These are phyloP conservation scores for Fusarium verrucosum DNA, from an alignment of 2,329 filamentous ascomycete species.

Conservation along the genomic window DNA sequence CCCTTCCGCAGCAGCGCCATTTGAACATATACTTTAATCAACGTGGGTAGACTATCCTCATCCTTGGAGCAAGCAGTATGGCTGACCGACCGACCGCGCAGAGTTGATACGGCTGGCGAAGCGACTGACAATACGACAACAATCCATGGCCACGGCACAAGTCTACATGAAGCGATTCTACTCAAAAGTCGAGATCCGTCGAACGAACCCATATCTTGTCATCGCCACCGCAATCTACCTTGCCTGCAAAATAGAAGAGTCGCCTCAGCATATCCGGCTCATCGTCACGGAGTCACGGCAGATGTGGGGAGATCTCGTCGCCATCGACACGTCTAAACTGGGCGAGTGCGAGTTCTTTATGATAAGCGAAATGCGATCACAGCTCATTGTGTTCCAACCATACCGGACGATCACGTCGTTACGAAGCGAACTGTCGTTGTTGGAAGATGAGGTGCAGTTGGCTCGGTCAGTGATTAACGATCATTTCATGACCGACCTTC, in stretches of 20 bases:
- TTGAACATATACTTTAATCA: conserved; percentile 93
- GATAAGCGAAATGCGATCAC: conserved; percentile 89
- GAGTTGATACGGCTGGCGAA: conserved; percentile 86
- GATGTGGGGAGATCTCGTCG: conserved; percentile 82
- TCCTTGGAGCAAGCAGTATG: background rate
- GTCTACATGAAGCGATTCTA: conserved; percentile 96
- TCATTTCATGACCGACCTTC: conserved; percentile 91
- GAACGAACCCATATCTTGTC: conserved; percentile 92
- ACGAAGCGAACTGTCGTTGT: conserved; percentile 73
- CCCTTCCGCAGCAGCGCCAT: conserved; percentile 82
- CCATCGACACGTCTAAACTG: conserved; percentile 81
- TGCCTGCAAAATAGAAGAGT: conserved; percentile 98
- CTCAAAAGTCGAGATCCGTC: conserved; percentile 86
- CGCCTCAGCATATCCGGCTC: conserved; percentile 92
- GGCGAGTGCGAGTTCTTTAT: conserved; percentile 95
- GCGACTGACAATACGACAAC: conserved; percentile 85
- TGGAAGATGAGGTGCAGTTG: conserved; percentile 79
- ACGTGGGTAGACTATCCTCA: conserved; percentile 64
- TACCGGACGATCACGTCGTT: conserved; percentile 83
- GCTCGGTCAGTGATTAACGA: conserved; percentile 90
- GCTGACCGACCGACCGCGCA: conserved; percentile 47
- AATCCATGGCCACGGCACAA: conserved; percentile 92
- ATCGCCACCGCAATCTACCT: conserved; percentile 94
- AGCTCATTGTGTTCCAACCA: conserved; percentile 89
- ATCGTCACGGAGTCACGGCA: conserved; percentile 87